Percentiles rank a stretch among this genome's conserved stretches.
These are phyloP conservation scores for Amanita fuliginea DNA, from an alignment of 768 basidiomycete species.

Conservation along the genomic window DNA sequence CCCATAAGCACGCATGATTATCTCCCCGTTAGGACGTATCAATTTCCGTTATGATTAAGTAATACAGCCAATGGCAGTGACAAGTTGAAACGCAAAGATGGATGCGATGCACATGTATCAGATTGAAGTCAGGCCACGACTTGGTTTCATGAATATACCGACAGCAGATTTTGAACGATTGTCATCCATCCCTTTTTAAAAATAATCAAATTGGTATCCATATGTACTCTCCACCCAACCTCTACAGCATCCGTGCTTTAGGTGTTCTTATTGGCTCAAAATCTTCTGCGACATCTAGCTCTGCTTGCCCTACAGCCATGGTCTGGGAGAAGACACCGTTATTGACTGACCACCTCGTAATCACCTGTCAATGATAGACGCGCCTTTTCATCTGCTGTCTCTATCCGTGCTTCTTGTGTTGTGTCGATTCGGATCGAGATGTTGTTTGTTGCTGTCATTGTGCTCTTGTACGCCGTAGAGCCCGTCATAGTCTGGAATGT, in stretches of 20 bases:
- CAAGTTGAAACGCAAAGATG: no score
- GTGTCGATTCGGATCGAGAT: conserved; percentile 47
- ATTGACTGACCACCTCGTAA: not conserved
- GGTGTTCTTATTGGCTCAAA: not conserved
- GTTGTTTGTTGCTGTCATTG: conserved; percentile 21
- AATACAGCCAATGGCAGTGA: no score
- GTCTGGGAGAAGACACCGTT: not conserved
- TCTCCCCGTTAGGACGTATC: no score
- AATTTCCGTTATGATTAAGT: no score
- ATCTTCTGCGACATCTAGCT: not conserved
- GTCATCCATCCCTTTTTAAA: no score
- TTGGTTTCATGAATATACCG: no score
- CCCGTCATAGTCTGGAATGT: conserved; percentile 26
- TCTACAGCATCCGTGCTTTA: not conserved
- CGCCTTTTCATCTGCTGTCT: not conserved
- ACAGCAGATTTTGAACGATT: no score
- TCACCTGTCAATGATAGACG: not conserved
- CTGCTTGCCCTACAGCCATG: not conserved
- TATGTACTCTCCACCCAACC: no score
- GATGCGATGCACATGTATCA: no score
- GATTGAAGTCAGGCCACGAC: no score
- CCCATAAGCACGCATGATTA: no score
- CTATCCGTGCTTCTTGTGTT: conserved; percentile 26
- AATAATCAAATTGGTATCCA: no score
- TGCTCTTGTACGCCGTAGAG: conserved; percentile 4